Evolutionary conservation across 495 filamentous ascomycete species (phyloP).

Genomic region (Penicillium alfredii): DNA sequence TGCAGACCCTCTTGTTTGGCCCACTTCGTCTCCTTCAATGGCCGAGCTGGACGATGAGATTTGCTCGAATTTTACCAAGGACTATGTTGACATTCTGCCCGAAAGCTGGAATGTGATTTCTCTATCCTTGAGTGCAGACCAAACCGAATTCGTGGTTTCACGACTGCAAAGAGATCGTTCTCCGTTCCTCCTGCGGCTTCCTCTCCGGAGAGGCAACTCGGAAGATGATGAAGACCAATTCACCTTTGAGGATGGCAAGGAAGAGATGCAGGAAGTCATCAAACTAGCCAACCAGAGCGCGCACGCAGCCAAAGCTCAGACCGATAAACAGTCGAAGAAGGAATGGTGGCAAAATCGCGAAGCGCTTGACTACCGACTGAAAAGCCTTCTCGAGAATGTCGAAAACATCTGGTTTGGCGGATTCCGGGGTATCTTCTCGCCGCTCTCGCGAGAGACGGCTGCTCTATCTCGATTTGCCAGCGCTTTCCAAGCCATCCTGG

Average conservation of each 20-base stretch:
- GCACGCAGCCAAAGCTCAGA: slow-evolving; percentile 61
- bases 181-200: slow-evolving; percentile 81
- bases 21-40: slow-evolving; percentile 14
- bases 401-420: slow-evolving; percentile 93
- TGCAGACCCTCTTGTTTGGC: slow-evolving; percentile 39
- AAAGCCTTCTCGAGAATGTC: slow-evolving; percentile 73
- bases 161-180: slow-evolving; percentile 64
- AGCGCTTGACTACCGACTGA: slow-evolving; percentile 67
- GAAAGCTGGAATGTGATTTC: slow-evolving; percentile 79
- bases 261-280: slow-evolving; percentile 79
- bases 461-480: slow-evolving; percentile 66
- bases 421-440: slow-evolving; percentile 85
- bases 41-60: slow-evolving; percentile 21
- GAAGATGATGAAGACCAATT: slow-evolving; percentile 82
- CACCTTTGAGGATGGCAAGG: slow-evolving; percentile 67
- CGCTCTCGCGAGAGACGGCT: slow-evolving; percentile 51
- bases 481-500: slow-evolving; percentile 73
- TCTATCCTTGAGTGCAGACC: slow-evolving; percentile 70
- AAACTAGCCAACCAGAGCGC: slow-evolving; percentile 70
- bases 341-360: slow-evolving; percentile 88
- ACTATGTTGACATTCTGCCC: slow-evolving; percentile 63
- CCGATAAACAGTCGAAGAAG: slow-evolving; percentile 55
- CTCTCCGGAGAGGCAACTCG: slow-evolving; percentile 71
- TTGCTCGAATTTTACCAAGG: slow-evolving; percentile 30
- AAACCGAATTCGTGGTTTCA: slow-evolving; percentile 75